A percentile compares a stretch with the other conserved stretches of the same genome.
phyloP scores from a whole-genome alignment of 495 filamentous ascomycete genomes.

The Daldinia childiae region DNA sequence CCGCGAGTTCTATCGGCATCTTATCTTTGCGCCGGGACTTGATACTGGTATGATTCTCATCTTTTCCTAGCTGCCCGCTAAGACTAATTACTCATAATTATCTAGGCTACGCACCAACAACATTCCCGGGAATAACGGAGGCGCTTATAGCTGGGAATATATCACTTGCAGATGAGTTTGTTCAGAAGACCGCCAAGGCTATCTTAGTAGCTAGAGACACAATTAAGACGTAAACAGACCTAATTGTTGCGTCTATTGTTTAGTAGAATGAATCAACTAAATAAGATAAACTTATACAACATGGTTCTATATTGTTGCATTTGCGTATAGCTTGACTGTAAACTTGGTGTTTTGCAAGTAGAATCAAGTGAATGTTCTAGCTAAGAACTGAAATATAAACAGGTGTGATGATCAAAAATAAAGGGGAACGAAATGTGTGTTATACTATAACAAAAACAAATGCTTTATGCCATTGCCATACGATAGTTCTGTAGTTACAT shows the following conservation, averaged over 20 bases:
- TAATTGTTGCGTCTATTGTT: not conserved
- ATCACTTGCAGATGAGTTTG: slow-evolving; percentile 70
- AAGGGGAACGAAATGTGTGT: not conserved
- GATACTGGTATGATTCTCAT: slow-evolving; percentile 63
- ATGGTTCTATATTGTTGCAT: not conserved
- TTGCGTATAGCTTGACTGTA: not conserved
- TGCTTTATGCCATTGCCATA: not conserved
- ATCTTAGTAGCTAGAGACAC: slow-evolving; percentile 68
- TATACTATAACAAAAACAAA: not conserved
- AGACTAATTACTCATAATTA: not conserved
- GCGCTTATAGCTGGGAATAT: slow-evolving; percentile 74
- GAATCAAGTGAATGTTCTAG: not conserved
- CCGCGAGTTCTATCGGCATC: slow-evolving; percentile 85
- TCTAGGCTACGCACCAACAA: slow-evolving; percentile 48
- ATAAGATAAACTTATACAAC: not conserved
- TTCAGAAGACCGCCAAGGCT: slow-evolving; percentile 73
- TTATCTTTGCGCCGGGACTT: slow-evolving; percentile 77
- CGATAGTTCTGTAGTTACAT: not conserved
- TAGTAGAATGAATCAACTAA: not conserved
- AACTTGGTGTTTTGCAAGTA: not conserved
- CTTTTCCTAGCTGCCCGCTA: slow-evolving; percentile 49
- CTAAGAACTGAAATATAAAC: not conserved
- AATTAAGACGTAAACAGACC: slow-evolving; percentile 38
- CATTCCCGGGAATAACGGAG: slow-evolving; percentile 85
- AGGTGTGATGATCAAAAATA: no score